Evolutionary conservation across 2,329 filamentous ascomycete species (phyloP).

Genomic region (Exophiala sideris): DNA sequence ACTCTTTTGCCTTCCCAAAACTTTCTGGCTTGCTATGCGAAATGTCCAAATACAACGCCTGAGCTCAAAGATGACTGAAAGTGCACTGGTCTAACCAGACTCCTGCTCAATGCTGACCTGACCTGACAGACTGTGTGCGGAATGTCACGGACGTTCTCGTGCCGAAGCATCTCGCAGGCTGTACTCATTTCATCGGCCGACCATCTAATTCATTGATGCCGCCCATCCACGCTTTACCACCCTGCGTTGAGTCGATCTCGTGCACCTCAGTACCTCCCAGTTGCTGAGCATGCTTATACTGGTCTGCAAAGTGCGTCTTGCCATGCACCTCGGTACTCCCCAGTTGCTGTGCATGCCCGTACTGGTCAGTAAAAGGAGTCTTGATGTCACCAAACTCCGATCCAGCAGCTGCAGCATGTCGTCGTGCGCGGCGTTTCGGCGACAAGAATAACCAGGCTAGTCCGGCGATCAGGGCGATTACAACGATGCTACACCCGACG

Average conservation of each 20-base stretch:
- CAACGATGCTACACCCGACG: background rate
- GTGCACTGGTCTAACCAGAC: no score
- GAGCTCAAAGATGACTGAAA: constrained; percentile 38
- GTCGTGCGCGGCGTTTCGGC: background rate
- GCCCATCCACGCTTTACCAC: background rate
- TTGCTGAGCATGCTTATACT: constrained; percentile 1
- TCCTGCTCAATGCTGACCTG: no score
- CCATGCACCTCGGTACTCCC: constrained; percentile 6
- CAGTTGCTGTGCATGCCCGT: constrained; percentile 1
- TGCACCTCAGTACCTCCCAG: constrained; percentile 7
- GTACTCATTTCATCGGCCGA: background rate
- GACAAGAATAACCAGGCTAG: background rate
- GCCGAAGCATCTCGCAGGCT: no score
- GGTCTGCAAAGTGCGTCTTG: no score
- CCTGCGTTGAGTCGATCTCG: constrained; percentile 4
- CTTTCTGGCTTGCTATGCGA: no score
- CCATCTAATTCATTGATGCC: constrained; percentile 8
- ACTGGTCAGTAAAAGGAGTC: background rate
- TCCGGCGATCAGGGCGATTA: background rate
- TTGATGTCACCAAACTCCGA: background rate
- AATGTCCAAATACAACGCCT: constrained; percentile 52
- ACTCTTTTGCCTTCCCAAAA: background rate
- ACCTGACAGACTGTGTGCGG: no score
- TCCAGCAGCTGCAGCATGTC: background rate
- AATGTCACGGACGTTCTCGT: no score